A percentile compares a stretch with the other conserved stretches of the same genome.
phyloP scores from a whole-genome alignment of 2,329 filamentous ascomycete genomes.

The Mariannaea elegans region DNA sequence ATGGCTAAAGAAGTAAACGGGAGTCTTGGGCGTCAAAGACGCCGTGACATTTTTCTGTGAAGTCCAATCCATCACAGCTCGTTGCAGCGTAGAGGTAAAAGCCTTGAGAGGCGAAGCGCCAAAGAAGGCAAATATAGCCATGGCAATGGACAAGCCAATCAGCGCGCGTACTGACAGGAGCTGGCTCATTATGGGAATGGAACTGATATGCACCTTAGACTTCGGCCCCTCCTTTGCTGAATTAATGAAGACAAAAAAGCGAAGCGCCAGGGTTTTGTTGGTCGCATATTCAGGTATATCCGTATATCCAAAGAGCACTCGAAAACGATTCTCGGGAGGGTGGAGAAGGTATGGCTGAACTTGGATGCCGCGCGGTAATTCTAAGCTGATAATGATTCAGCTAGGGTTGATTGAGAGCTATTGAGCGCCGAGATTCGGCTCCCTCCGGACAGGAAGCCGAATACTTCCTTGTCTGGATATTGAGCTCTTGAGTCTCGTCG shows the following conservation, averaged over 20 bases:
- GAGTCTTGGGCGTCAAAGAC: slow-evolving; percentile 37
- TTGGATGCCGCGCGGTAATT: slow-evolving; percentile 20
- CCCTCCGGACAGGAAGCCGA: not conserved
- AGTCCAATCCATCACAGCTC: slow-evolving; percentile 27
- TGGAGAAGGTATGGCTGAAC: slow-evolving; percentile 25
- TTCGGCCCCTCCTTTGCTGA: not conserved
- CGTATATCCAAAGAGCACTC: slow-evolving; percentile 33
- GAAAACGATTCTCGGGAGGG: slow-evolving; percentile 4
- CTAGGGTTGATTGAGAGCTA: slow-evolving; percentile 15
- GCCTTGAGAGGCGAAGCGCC: slow-evolving; percentile 34
- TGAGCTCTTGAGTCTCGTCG: not conserved
- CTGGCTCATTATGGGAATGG: slow-evolving; percentile 30
- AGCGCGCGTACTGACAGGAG: slow-evolving; percentile 30
- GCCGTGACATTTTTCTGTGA: slow-evolving; percentile 19
- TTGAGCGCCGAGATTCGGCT: not conserved
- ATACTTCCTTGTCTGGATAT: not conserved
- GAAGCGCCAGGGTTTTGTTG: slow-evolving; percentile 14
- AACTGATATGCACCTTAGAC: not conserved
- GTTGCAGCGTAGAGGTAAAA: slow-evolving; percentile 36
- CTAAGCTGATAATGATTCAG: slow-evolving; percentile 20
- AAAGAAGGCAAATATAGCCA: slow-evolving; percentile 36
- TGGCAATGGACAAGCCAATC: slow-evolving; percentile 33
- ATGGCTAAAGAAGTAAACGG: slow-evolving; percentile 61
- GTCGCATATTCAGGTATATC: slow-evolving; percentile 30
- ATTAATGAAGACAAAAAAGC: slow-evolving; percentile 1